These are phyloP conservation scores for Trichophyton verrucosum DNA, from an alignment of 2,329 filamentous ascomycete genomes.

Conservation along the genomic window DNA sequence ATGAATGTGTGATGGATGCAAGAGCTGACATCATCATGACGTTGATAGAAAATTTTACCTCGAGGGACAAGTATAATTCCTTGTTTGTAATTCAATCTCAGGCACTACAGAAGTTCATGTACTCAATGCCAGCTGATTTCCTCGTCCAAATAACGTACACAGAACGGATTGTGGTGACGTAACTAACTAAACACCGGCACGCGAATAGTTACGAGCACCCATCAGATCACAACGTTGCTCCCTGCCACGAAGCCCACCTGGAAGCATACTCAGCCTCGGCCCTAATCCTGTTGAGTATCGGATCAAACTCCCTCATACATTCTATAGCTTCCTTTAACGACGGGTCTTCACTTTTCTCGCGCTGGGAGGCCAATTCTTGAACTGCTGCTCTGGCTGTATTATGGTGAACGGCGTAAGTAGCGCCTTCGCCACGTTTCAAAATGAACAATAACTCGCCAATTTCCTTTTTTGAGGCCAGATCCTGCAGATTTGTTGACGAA, in stretches of 20 bases:
- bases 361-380: background rate
- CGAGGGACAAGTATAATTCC: background rate
- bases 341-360: too few relatives aligned
- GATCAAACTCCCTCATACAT: background rate
- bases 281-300: background rate
- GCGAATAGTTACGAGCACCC: too few relatives aligned
- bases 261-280: background rate
- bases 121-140: too few relatives aligned
- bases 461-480: background rate
- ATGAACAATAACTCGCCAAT: background rate
- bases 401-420: background rate
- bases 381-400: background rate
- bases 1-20: background rate
- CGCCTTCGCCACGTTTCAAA: background rate
- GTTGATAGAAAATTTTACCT: too few relatives aligned
- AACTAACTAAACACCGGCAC: too few relatives aligned
- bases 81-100: background rate
- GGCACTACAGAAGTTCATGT: too few relatives aligned
- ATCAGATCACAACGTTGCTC: background rate
- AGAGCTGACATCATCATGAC: background rate
- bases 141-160: too few relatives aligned
- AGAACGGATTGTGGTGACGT: background rate
- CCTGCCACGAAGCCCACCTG: background rate
- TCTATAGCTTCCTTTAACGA: background rate
- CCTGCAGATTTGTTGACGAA: background rate